These are phyloP conservation scores for Debaryomyces tyrocola DNA, from an alignment of 805 yeast genomes.

Conservation along the genomic window DNA sequence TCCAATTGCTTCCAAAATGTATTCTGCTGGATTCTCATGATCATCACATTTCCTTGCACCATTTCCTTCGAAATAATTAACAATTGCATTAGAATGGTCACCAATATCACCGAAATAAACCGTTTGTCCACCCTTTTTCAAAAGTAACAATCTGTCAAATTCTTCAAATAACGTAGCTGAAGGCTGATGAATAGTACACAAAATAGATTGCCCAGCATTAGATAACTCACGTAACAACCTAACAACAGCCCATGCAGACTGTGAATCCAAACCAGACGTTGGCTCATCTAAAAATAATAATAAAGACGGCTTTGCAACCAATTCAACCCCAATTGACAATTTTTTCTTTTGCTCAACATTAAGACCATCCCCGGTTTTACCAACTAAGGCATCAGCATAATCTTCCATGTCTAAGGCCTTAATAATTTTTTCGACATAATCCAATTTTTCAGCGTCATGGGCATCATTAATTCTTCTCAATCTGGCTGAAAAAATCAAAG, in stretches of 20 bases:
- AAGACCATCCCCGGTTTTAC: constrained; percentile 14
- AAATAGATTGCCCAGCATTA: constrained; percentile 62
- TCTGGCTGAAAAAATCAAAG: constrained; percentile 18
- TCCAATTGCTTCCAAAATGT: constrained; percentile 54
- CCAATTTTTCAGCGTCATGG: constrained; percentile 12
- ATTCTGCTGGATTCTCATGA: constrained; percentile 38
- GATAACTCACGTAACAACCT: constrained; percentile 49
- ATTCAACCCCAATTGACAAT: constrained; percentile 18
- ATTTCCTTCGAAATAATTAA: constrained; percentile 25
- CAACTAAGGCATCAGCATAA: constrained; percentile 18
- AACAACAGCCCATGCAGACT: constrained; percentile 58
- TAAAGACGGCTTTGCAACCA: constrained; percentile 24
- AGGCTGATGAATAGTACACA: constrained; percentile 59
- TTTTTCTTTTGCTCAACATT: constrained; percentile 20
- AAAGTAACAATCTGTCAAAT: constrained; percentile 27
- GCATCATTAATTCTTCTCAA: constrained; percentile 53
- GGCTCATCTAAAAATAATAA: constrained; percentile 62
- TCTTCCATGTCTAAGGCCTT: constrained; percentile 16
- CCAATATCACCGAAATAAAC: constrained; percentile 26
- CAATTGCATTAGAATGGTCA: constrained; percentile 18
- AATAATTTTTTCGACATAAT: constrained; percentile 16
- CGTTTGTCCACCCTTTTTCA: constrained; percentile 31
- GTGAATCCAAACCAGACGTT: constrained; percentile 61
- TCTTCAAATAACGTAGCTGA: constrained; percentile 48
- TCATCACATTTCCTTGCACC: constrained; percentile 56